phyloP scores from a whole-genome alignment of 2,329 filamentous ascomycete species.

The Epichloe uncinata region DNA sequence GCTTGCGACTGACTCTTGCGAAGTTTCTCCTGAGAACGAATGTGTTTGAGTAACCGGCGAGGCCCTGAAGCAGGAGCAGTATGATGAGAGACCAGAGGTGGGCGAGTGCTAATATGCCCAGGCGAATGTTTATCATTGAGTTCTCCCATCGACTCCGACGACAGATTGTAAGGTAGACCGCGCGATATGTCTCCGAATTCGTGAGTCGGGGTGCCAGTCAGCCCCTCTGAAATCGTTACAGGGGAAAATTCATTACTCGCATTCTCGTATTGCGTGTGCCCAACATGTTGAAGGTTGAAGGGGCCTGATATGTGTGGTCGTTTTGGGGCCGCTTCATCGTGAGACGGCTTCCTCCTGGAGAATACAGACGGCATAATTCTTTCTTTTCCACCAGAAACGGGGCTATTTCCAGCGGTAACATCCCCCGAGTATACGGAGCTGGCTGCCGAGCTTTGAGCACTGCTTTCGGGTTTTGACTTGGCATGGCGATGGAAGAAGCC shows the following conservation, averaged over 20 bases:
- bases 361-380: constrained; percentile 38
- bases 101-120: constrained; percentile 1
- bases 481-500: constrained; percentile 43
- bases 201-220: not conserved
- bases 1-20: constrained; percentile 34
- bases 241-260: constrained; percentile 21
- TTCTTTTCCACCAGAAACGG: constrained; percentile 24
- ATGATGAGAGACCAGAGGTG: constrained; percentile 9
- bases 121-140: not conserved
- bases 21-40: constrained; percentile 37
- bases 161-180: not conserved
- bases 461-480: constrained; percentile 36
- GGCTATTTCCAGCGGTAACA: constrained; percentile 19
- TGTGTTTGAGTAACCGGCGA: constrained; percentile 28
- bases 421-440: constrained; percentile 37
- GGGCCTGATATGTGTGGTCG: constrained; percentile 46
- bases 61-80: constrained; percentile 13
- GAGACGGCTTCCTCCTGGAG: constrained; percentile 30
- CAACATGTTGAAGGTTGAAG: constrained; percentile 54
- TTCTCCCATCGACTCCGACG: constrained; percentile 21
- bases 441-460: constrained; percentile 31
- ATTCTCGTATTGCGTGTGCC: constrained; percentile 41
- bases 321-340: constrained; percentile 22
- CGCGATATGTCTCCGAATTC: not conserved
- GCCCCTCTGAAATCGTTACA: not conserved